These are phyloP conservation scores for Globisporangium lucens DNA, from an alignment of 352 stramenopile genomes.

Conservation along the genomic window DNA sequence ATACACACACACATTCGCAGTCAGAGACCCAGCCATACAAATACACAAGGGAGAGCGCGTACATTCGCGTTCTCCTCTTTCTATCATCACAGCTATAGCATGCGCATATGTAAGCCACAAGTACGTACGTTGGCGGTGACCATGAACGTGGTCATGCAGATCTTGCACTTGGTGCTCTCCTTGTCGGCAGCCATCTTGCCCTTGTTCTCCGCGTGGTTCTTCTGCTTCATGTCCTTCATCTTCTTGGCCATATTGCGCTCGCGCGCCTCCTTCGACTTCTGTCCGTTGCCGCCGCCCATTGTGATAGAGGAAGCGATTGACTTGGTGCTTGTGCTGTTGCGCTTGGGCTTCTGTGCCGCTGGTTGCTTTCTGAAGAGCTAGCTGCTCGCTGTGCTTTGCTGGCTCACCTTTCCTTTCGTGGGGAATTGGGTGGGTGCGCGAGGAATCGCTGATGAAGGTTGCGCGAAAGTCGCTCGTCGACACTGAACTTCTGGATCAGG, in stretches of 20 bases:
- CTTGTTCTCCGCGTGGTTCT: constrained; percentile 76
- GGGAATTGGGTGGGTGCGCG: constrained; percentile 5
- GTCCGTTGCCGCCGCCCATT: constrained; percentile 84
- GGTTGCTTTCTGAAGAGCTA: constrained; percentile 8
- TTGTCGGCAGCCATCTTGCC: constrained; percentile 84
- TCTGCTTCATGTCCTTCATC: constrained; percentile 75
- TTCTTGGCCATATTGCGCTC: constrained; percentile 86
- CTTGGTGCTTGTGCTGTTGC: background rate
- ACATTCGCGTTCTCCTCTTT: background rate
- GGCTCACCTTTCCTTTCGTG: background rate
- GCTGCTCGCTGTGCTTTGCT: background rate
- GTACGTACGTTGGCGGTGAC: constrained; percentile 73
- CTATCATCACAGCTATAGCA: background rate
- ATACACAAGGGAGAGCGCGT: too few species aligned
- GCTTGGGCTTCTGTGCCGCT: background rate
- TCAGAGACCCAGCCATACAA: background rate
- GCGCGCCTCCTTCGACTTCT: constrained; percentile 78
- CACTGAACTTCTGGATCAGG: background rate
- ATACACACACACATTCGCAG: background rate
- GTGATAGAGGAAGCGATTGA: constrained; percentile 11
- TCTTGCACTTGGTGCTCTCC: constrained; percentile 82
- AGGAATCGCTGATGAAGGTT: background rate
- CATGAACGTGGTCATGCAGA: constrained; percentile 87
- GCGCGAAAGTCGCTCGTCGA: constrained; percentile 3
- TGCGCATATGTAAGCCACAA: background rate